Evolutionary conservation across 495 filamentous ascomycete genomes (phyloP).

Genomic region (Lophiostoma macrostomum): DNA sequence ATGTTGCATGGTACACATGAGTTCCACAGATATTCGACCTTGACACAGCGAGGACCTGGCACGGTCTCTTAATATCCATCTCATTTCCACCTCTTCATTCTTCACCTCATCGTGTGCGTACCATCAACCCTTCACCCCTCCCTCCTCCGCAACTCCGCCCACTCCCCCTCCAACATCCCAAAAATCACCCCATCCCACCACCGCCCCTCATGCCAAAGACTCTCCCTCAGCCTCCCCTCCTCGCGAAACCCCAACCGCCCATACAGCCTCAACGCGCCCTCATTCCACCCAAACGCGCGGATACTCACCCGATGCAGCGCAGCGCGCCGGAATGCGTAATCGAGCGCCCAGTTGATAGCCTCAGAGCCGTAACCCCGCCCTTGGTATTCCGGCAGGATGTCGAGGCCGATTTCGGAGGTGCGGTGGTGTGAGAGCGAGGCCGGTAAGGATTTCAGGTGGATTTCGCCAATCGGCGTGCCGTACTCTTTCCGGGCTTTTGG

Average conservation of each 20-base stretch:
- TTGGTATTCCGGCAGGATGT: constrained; percentile 41
- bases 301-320: constrained; percentile 50
- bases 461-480: constrained; percentile 33
- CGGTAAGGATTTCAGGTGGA: constrained; percentile 29
- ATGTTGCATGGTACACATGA: too few species aligned
- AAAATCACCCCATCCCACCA: constrained; percentile 47
- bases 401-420: constrained; percentile 44
- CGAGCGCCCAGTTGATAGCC: constrained; percentile 51
- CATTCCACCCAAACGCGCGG: constrained; percentile 45
- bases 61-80: too few species aligned
- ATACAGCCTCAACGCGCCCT: constrained; percentile 46
- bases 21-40: too few species aligned
- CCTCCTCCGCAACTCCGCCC: constrained; percentile 32
- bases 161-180: constrained; percentile 51
- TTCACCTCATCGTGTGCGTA: background rate
- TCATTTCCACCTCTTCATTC: background rate
- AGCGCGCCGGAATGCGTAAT: constrained; percentile 48
- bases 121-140: background rate
- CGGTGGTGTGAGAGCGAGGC: constrained; percentile 43
- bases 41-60: too few species aligned
- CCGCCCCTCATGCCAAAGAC: constrained; percentile 42
- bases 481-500: too few species aligned
- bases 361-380: constrained; percentile 54
- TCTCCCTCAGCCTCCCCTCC: constrained; percentile 50
- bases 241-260: constrained; percentile 48